phyloP scores from a whole-genome alignment of 305 asterid genomes.

The Solanum aculeatissimum region DNA sequence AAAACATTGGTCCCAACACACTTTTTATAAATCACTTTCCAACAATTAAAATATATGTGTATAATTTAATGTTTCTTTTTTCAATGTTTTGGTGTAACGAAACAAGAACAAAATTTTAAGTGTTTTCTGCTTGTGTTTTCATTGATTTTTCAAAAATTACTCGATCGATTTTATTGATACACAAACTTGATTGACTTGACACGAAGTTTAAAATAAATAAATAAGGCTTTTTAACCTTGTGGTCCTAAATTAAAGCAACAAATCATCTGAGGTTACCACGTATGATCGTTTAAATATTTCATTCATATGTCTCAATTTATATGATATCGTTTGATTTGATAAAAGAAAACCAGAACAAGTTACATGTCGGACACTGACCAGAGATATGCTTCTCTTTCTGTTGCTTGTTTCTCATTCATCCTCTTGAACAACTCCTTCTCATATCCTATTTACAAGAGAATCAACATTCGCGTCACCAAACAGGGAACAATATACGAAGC shows the following conservation, averaged over 20 bases:
- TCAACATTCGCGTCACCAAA: not conserved
- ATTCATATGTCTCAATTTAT: too few relatives aligned
- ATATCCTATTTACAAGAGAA: conserved; percentile 31
- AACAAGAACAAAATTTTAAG: not conserved
- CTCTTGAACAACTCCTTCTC: conserved; percentile 61
- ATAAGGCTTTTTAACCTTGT: too few relatives aligned
- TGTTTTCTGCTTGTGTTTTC: not conserved
- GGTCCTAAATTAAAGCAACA: too few relatives aligned
- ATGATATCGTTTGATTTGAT: too few relatives aligned
- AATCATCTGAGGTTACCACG: too few relatives aligned
- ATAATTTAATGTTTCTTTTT: not conserved
- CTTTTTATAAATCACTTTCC: not conserved
- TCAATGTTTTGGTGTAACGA: not conserved
- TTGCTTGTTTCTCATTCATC: conserved; percentile 57
- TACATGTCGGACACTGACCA: conserved; percentile 85
- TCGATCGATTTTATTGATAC: not conserved
- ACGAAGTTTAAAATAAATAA: too few relatives aligned
- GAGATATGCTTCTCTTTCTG: conserved; percentile 62
- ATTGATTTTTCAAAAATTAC: not conserved
- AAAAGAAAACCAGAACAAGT: not conserved
- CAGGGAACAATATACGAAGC: not conserved
- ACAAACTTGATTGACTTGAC: too few relatives aligned
- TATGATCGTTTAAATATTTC: too few relatives aligned
- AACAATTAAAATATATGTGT: not conserved
- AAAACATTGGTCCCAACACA: not conserved